Evolutionary conservation across 331 rosid species (phyloP), one percentile per base, ranked within the genome.

Genomic region (Pyrus hybrid): DNA sequence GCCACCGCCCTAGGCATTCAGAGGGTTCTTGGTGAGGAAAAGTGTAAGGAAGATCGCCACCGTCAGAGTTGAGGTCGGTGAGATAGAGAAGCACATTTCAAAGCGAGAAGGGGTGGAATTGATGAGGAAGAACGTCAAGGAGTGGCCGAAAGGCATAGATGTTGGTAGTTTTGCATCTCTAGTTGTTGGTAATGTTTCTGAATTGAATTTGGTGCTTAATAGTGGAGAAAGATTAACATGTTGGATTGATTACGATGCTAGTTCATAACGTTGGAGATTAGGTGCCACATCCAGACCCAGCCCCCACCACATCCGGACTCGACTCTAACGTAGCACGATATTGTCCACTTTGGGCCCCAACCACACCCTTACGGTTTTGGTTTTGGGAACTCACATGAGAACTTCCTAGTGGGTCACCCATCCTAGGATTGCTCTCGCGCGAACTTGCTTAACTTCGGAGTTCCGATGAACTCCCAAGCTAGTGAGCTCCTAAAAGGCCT

Each of bases 11-110:
- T 0, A 76, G 84, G 79, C 67, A 21, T 69, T 80, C 63, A 79
- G 92, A 71, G 96, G 93, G 3, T 89, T 73, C 54, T n/a, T 84
- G 57, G 93, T 85, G 85, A 87, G 96, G 77, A 87, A 79, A 61
- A 84, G 60, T 61, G 12, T 93, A 86, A 87, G 71, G 81, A 88
- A 74, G 80, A 86, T 93, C 29, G 74, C 77, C 3, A 81, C 78
- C 3, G 18, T 88, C 7, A 85, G 73, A 56, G 60, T 70, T 1
- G 89, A 93, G 51, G 83, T 91, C 17, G 79, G 81, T 9, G 79
- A 68, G 73, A 80, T 89, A 8, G 87, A 82, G 74, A 81, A 28
- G 30, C 80, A 6, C 35, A 60, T 89, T 41, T 45, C 71, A 9
- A 43, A 30, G 71, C 28, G 32, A 3, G 86, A 81, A 18, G 77